phyloP scores from a whole-genome alignment of 1,284 basidiomycete species.

The Leccinum ambiguum region DNA sequence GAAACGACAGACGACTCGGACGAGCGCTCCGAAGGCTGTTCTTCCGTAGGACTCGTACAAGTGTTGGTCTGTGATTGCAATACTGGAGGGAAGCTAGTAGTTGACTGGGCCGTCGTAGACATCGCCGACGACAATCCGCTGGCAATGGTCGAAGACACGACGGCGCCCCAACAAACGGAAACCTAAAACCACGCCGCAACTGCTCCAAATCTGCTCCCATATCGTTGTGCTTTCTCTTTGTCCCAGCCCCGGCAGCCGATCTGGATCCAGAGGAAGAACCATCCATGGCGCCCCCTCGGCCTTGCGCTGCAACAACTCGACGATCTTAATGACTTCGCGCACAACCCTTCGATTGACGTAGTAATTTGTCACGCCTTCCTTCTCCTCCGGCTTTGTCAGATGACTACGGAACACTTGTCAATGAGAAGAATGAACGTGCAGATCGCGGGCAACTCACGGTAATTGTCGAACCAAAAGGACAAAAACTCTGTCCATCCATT shows the following conservation, averaged over 20 bases:
- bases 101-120: not conserved
- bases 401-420: no score
- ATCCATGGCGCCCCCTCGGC: slow-evolving; percentile 37
- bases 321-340: slow-evolving; percentile 43
- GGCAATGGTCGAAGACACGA: slow-evolving; percentile 23
- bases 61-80: slow-evolving; percentile 4
- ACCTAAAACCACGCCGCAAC: slow-evolving; percentile 38
- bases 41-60: slow-evolving; percentile 14
- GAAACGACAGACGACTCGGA: slow-evolving; percentile 6
- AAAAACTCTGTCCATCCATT: no score
- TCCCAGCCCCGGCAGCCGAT: slow-evolving; percentile 23
- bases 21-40: slow-evolving; percentile 16
- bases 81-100: not conserved
- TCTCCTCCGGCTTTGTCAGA: no score
- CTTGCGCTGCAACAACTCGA: slow-evolving; percentile 50
- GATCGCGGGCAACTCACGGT: no score
- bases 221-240: slow-evolving; percentile 56
- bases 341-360: slow-evolving; percentile 10
- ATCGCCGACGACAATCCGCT: not conserved
- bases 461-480: no score
- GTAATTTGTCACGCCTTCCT: no score
- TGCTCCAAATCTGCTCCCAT: slow-evolving; percentile 39
- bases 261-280: slow-evolving; percentile 1
- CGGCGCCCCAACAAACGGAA: slow-evolving; percentile 49
- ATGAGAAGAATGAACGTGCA: no score